Base-by-base conservation (phyloP, 2,329 filamentous ascomycete genomes). In the Fusarium euwallaceae region DNA sequence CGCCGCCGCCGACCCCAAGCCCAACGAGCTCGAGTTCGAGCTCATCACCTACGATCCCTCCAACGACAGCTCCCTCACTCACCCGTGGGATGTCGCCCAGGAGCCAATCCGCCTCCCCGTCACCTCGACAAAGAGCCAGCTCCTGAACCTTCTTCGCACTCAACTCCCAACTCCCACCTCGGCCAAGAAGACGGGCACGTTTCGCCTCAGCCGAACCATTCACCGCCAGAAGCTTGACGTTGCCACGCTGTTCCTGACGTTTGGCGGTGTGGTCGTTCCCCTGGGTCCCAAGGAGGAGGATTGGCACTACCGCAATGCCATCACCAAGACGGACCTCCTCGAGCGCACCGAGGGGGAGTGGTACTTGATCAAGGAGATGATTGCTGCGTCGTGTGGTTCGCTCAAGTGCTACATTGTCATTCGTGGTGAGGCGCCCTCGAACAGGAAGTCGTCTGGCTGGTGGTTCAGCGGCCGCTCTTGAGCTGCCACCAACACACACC, bases 331-430 rank as follows among this genome's bases (percentile, higher is more conserved):
- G 3, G 78, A 80, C 24, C 64, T 80, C 14, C 61, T 80, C 29
- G 39, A 39, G 27, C 76, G 73, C n/a, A 71, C 76, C 37, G 78
- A 80, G 65, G 45, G 72, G 12, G 78, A 80, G 58, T 80, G 78
- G 78, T 73, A 73, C 34, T 64, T 80, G 12, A 70, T 80, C 56
- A 78, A 78, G 66, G 78, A 80, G 69, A 79, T 80, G 71, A 78
- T 80, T 73, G 62, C 71, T 32, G 65, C 76, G 0, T 78, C 76
- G 7, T 62, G 62, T 32, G 78, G 77, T 4, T 71, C 75, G 1
- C 68, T 79, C 65, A 79, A 77, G 62, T 79, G 76, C 36, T 80
- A 74, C 56, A 56, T 80, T 20, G 72, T 71, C n/a, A 78, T 80
- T 27, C 71, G 72, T 11, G 73, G 77, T 4, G 76, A 79, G 39